Evolutionary conservation across 768 basidiomycete species (phyloP), one percentile per base, ranked within the genome.

Genomic region (Mrakia hoshinonis): DNA sequence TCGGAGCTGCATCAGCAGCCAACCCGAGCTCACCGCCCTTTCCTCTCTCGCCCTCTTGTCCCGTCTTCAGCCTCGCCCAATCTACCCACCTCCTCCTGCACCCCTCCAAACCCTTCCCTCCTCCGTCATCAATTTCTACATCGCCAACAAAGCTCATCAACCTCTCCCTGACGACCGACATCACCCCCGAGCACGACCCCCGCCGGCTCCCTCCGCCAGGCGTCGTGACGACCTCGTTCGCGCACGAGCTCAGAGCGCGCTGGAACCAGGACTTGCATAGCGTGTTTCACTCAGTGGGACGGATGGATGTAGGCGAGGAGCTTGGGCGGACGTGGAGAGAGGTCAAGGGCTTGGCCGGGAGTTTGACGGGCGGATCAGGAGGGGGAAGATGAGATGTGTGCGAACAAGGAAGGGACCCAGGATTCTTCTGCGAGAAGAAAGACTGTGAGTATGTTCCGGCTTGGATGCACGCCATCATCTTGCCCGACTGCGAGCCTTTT

Each of bases 201-300:
- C 51, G 26, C 36, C 38, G 51, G 15, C 52, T 52, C 36, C 52
- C 34, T 29, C 36, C 36, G 49, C 66, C n/a, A 20, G 51, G 39
- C n/a, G 38, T 38, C 31, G 36, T 54, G 9, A 13, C 66, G 38
- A 15, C 49, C 2, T 67, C 51, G 0, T 43, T 67, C 52, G 36
- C 66, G 13, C 13, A 22, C 1, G 66, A 67, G 24, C 13, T 67
- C 66, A 67, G 52, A 36, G 66, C 66, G 15, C 51, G 66, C 0
- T 67, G 66, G 66, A 67, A 67, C 38, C 31, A 67, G 52, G 66
- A 67, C 39, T 39, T 67, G 22, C 49, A 67, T 22, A 54, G 34
- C 11, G 51, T 38, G 18, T 22, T 67, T 0, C 34, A 24, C 12
- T 22, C 24, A 1, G 49, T 67, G 1, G 31, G 66, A 34, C 39